Percentiles rank a stretch among this genome's conserved stretches.
phyloP scores from a whole-genome alignment of 2,329 filamentous ascomycete genomes.

The Periconia sp. region DNA sequence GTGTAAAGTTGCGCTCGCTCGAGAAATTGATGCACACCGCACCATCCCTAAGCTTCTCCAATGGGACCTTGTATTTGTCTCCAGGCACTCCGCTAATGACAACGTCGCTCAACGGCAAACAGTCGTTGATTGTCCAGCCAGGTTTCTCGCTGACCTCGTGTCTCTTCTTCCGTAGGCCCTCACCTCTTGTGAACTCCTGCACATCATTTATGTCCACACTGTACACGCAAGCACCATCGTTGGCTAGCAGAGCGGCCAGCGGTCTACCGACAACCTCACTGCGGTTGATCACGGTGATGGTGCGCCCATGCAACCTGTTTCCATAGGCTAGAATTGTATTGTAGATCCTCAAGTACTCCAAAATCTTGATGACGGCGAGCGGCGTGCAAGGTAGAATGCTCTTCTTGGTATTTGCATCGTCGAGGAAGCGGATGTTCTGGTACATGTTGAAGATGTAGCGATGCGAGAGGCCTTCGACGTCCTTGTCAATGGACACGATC shows the following conservation, averaged over 20 bases:
- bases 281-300: conserved; percentile 93
- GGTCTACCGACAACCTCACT: conserved; percentile 95
- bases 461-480: conserved; percentile 93
- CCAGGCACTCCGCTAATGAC: conserved; percentile 91
- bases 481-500: conserved; percentile 85
- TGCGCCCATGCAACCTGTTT: conserved; percentile 89
- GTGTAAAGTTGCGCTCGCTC: conserved; percentile 90
- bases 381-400: conserved; percentile 95
- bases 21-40: conserved; percentile 99
- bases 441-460: conserved; percentile 99
- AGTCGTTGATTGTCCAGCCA: conserved; percentile 77
- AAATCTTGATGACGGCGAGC: conserved; percentile 92
- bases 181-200: conserved; percentile 87
- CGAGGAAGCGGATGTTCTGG: conserved; percentile 93
- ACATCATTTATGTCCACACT: conserved; percentile 90
- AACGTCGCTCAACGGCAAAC: conserved; percentile 85
- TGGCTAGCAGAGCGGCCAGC: conserved; percentile 87
- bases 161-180: conserved; percentile 79
- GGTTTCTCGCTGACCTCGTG: conserved; percentile 87
- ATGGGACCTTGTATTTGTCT: conserved; percentile 87
- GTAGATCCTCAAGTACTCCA: conserved; percentile 95
- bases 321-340: conserved; percentile 91
- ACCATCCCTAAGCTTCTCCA: conserved; percentile 79
- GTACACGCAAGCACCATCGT: conserved; percentile 94
- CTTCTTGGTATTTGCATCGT: conserved; percentile 79